Conservation (phyloP, 768 basidiomycete species). For the Leucogyrophana mollusca region DNA sequence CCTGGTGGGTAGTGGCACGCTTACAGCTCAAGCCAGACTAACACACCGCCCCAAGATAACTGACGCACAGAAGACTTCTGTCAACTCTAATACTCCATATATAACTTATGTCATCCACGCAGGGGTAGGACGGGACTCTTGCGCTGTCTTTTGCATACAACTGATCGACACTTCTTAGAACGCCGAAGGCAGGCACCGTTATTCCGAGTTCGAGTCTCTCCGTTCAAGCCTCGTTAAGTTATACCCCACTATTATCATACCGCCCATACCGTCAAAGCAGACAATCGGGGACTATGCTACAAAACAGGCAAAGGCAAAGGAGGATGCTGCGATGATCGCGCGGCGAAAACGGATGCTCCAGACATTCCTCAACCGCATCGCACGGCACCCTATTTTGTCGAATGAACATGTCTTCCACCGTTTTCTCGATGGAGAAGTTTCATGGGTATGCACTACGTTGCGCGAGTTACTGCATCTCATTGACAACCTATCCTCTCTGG, state of each 20-base stretch:
- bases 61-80: slow-evolving; percentile 93
- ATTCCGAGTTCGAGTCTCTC: slow-evolving; percentile 96
- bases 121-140: too few relatives aligned
- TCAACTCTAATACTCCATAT: slow-evolving; percentile 86
- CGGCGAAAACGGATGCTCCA: slow-evolving; percentile 92
- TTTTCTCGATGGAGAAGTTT: slow-evolving; percentile 93
- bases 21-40: neutral
- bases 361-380: slow-evolving; percentile 90
- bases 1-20: slow-evolving; percentile 45
- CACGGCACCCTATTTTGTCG: slow-evolving; percentile 90
- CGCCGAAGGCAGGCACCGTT: slow-evolving; percentile 82
- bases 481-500: neutral
- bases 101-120: slow-evolving; percentile 92
- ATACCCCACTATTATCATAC: slow-evolving; percentile 95
- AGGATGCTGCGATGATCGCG: slow-evolving; percentile 89
- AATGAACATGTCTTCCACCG: slow-evolving; percentile 96
- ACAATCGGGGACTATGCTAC: slow-evolving; percentile 94
- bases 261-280: slow-evolving; percentile 97
- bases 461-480: too few relatives aligned
- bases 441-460: slow-evolving; percentile 66
- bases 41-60: slow-evolving; percentile 59
- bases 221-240: slow-evolving; percentile 79
- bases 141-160: slow-evolving; percentile 1
- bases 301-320: slow-evolving; percentile 95
- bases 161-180: slow-evolving; percentile 45